Conservation (phyloP, 2,329 filamentous ascomycete genomes). For the Ascochyta pisi region DNA sequence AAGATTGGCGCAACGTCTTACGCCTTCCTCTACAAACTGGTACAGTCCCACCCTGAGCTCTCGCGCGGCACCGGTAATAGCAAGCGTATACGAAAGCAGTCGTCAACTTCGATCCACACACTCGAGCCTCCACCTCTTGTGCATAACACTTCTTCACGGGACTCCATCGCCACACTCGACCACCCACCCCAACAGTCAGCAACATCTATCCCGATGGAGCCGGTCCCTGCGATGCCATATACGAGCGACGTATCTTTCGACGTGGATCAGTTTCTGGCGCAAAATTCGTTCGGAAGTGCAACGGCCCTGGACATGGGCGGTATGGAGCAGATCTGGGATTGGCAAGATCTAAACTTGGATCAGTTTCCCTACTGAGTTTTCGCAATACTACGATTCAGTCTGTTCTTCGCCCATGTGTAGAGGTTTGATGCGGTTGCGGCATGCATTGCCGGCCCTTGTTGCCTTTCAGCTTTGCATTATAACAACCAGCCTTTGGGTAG, state of each 20-base stretch:
- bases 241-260: conserved; percentile 36
- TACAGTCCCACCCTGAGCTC: conserved; percentile 36
- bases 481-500: not conserved
- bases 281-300: conserved; percentile 31
- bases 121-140: conserved; percentile 4
- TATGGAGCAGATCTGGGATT: conserved; percentile 44
- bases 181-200: not conserved
- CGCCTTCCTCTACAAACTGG: conserved; percentile 40
- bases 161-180: not conserved
- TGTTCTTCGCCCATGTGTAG: not conserved
- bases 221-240: conserved; percentile 7
- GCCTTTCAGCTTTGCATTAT: not conserved
- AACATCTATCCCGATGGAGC: conserved; percentile 4
- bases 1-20: conserved; percentile 42
- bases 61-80: conserved; percentile 15
- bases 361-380: conserved; percentile 10
- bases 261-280: conserved; percentile 38
- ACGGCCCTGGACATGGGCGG: conserved; percentile 35
- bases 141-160: not conserved
- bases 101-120: conserved; percentile 1
- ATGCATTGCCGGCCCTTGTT: not conserved
- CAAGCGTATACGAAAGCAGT: conserved; percentile 26
- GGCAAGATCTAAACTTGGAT: conserved; percentile 39
- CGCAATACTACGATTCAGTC: not conserved
- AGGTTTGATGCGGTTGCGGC: not conserved